These are phyloP conservation scores for Beta corolliflora DNA, from an alignment of 179 eudicot genomes.

Conservation along the genomic window DNA sequence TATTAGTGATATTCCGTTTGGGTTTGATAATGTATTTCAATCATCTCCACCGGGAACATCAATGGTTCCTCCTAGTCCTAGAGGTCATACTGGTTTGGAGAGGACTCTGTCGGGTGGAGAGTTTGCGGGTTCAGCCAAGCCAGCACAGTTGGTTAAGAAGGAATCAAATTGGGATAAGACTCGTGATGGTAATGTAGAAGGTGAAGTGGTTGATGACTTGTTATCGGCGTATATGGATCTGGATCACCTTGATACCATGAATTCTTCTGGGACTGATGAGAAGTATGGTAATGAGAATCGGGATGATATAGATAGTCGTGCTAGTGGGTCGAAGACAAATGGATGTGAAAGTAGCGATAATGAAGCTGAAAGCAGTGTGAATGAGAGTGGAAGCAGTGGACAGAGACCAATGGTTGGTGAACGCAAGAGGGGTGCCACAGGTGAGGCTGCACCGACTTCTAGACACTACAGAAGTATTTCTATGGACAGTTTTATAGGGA, in stretches of 20 bases:
- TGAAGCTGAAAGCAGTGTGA: constrained; percentile 79
- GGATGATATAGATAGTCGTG: constrained; percentile 80
- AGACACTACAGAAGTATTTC: constrained; percentile 87
- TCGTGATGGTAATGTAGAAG: constrained; percentile 52
- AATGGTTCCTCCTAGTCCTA: constrained; percentile 36
- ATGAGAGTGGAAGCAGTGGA: constrained; percentile 61
- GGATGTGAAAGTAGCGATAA: constrained; percentile 93
- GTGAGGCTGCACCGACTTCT: constrained; percentile 60
- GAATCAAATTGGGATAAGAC: constrained; percentile 64
- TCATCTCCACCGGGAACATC: constrained; percentile 60
- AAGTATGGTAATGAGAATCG: constrained; percentile 60
- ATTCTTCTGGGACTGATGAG: constrained; percentile 73
- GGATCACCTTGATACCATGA: constrained; percentile 69
- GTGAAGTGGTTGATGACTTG: constrained; percentile 74
- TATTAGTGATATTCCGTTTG: constrained; percentile 90
- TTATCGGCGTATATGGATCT: constrained; percentile 79
- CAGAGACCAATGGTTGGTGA: constrained; percentile 36
- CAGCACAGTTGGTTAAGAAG: constrained; percentile 65
- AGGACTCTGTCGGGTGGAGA: constrained; percentile 45
- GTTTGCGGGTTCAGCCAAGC: constrained; percentile 43
- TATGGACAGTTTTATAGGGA: constrained; percentile 90
- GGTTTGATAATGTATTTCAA: constrained; percentile 58
- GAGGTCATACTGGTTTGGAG: constrained; percentile 47
- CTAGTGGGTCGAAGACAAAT: constrained; percentile 82
- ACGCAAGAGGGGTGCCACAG: constrained; percentile 67